Base-by-base conservation (phyloP, 75 land plant genomes). In the Selaginella tamariscina region DNA sequence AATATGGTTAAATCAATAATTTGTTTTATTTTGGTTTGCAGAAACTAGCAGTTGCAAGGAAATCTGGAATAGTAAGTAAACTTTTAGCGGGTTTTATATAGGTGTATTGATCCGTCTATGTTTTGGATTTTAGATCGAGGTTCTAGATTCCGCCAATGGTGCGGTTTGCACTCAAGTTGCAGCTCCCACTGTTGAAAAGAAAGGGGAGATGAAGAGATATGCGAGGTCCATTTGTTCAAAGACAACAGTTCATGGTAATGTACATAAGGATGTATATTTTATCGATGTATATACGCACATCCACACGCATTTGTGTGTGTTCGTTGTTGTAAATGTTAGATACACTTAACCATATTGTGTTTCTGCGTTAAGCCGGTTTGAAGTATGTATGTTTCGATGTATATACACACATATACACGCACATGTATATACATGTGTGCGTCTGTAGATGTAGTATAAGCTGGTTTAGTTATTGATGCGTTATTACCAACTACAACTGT, bases 41-140 rank as follows among this genome's bases (percentile, higher is more conserved):
- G 62, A 27, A 23, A 23, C n/a, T 59, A 23, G 62, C 62, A 59
- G 62, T 59, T 5, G 62, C 62, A n/a, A 59, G 62, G 26, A 59
- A 59, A 27, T 23, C 23, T n/a, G 62, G 62, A 59, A n/a, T 2
- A 8, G 62, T 59, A 59, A 59, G 62, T 59, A n/a, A n/a, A n/a
- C n/a, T n/a, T n/a, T n/a, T n/a, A 2, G 62, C n/a, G 26, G 8
- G 21, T 59, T 21, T 59, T 9, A 5, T 26, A 8, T 59, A 5
- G 62, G 5, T 59, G 21, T 21, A 8, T 59, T 59, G 2, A 5
- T 23, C 8, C 26, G 18, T 2, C 8, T 5, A 8, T 5, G 27
- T 21, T 59, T 59, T 59, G 62, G 54, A 49, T 23, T 21, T 2
- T 8, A 59, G 62, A 27, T 59, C 2, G 62, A 59, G 8, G 21